phyloP scores from a whole-genome alignment of 306 rosid genomes.

The Vicia sativa region DNA sequence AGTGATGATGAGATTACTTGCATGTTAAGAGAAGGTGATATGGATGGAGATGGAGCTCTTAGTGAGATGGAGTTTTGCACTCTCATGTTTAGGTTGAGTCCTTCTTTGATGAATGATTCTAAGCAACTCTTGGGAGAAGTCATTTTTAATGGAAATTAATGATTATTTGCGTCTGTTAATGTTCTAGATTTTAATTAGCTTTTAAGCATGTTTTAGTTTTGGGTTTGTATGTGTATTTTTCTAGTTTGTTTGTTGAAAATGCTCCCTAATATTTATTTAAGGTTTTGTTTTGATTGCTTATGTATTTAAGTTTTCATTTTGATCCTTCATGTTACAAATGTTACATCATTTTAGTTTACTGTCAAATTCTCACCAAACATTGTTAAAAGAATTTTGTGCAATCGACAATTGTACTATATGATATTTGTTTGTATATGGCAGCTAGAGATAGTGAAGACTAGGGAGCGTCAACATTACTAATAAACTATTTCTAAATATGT shows the following conservation, averaged over 20 bases:
- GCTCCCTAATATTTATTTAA: neutral
- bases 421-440: neutral
- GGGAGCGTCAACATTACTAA: neutral
- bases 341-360: neutral
- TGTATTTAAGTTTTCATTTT: neutral
- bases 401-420: neutral
- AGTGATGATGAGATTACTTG: conserved; percentile 66
- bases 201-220: conserved; percentile 4
- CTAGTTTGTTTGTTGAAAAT: conserved; percentile 23
- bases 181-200: neutral
- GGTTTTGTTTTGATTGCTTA: neutral
- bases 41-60: conserved; percentile 77
- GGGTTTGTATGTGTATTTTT: conserved; percentile 5
- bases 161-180: neutral
- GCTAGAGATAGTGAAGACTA: neutral
- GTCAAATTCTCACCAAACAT: neutral
- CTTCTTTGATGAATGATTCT: conserved; percentile 68
- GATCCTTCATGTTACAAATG: neutral
- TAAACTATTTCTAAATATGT: too few relatives aligned
- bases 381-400: neutral
- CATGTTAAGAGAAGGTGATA: conserved; percentile 84
- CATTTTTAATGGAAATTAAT: conserved; percentile 34
- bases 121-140: conserved; percentile 60
- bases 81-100: conserved; percentile 85
- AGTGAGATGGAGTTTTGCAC: conserved; percentile 83